Conservation (phyloP, 2,329 filamentous ascomycete genomes). For the Clarireedia homoeocarpa region DNA sequence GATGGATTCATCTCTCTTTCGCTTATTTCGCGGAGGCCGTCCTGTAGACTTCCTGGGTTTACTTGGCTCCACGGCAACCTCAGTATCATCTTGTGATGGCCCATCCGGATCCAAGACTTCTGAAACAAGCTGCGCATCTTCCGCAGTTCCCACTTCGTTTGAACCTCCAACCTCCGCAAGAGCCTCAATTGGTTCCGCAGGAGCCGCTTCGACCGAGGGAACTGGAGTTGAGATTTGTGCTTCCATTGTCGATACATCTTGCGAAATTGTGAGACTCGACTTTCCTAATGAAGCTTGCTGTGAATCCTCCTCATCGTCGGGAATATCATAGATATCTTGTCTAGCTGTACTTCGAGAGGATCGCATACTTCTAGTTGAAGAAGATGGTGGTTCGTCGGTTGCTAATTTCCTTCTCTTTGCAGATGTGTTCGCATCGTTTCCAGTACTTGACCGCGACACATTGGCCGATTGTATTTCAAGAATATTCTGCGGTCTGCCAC, state of each 20-base stretch:
- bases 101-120: neutral
- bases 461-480: neutral
- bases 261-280: neutral
- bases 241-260: neutral
- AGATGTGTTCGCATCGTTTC: slow-evolving; percentile 29
- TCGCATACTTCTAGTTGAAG: slow-evolving; percentile 21
- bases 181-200: neutral
- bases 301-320: slow-evolving; percentile 12
- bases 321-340: slow-evolving; percentile 20
- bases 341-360: slow-evolving; percentile 19
- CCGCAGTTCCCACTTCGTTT: slow-evolving; percentile 2
- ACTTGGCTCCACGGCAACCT: too few species aligned
- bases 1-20: slow-evolving; percentile 14
- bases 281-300: neutral
- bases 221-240: neutral
- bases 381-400: slow-evolving; percentile 16
- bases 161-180: neutral
- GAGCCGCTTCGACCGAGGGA: neutral
- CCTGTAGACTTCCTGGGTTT: neutral
- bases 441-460: slow-evolving; percentile 10
- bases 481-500: neutral
- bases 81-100: neutral
- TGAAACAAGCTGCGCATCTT: neutral
- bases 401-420: slow-evolving; percentile 28
- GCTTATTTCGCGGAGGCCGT: slow-evolving; percentile 18